These are phyloP conservation scores for Erigeron philadelphicus DNA, from an alignment of 140 eudicot genomes.

Conservation along the genomic window DNA sequence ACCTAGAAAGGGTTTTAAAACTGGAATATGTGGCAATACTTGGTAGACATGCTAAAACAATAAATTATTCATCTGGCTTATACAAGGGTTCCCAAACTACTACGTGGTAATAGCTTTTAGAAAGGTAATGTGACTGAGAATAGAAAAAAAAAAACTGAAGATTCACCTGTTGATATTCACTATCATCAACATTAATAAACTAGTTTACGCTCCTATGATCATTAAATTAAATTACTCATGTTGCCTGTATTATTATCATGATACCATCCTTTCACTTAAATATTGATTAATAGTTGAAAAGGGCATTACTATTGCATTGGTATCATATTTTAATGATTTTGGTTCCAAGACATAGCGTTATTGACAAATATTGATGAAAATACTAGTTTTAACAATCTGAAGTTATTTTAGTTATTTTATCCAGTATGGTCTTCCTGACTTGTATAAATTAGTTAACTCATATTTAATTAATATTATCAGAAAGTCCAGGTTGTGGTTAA, in stretches of 20 bases:
- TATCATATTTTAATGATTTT: neutral
- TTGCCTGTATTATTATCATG: neutral
- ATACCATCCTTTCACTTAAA: neutral
- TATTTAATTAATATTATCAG: neutral
- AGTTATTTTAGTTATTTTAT: neutral
- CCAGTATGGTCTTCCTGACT: constrained; percentile 7
- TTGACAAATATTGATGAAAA: too few species aligned
- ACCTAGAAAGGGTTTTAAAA: neutral
- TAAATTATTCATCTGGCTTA: neutral
- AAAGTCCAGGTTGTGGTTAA: neutral
- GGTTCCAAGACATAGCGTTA: neutral
- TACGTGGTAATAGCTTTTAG: neutral
- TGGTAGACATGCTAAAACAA: neutral
- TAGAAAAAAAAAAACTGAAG: neutral
- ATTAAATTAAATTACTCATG: neutral
- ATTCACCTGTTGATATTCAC: neutral
- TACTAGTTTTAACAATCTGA: too few species aligned
- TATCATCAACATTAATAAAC: neutral
- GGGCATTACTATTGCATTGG: neutral
- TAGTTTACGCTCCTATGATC: neutral
- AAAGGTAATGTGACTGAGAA: neutral
- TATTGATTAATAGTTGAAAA: neutral
- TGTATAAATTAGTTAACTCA: constrained; percentile 6
- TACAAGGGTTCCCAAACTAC: neutral
- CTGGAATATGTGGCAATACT: neutral